Evolutionary conservation across 352 stramenopile species (phyloP), one percentile per base, ranked within the genome.

Genomic region (Globisporangium iwayamae): DNA sequence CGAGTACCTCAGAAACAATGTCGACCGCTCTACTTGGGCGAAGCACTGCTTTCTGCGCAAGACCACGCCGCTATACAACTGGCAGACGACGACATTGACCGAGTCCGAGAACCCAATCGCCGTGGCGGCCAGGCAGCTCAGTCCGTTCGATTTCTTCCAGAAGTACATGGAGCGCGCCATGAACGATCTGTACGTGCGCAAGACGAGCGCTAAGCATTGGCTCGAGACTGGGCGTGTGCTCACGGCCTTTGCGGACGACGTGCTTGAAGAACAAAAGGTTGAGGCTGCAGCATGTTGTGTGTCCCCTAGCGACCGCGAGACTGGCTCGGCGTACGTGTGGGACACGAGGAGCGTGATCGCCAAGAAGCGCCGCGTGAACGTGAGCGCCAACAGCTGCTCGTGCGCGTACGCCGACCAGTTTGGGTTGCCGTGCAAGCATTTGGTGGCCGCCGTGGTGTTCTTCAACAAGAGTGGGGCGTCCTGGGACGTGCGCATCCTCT

Each of bases 131-230:
- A 53, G 61, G 6, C 65, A 71, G 22, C 43, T 70, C 25, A 59
- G 67, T 1, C 70, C 74, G 3, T 78, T 82, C 34, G 70, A 78
- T 28, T 79, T 82, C 16, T 82, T 80, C 43, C 73, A 78, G 39
- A 51, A 60, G 4, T 83, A 79, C 47, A 79, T 83, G 70, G 73
- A 83, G 66, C 73, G 72, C 48, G 70, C 63, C 25, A 81, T 81
- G 75, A 60, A 67, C 4, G 58, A 63, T 5, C 50, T 78, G 8
- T 81, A 81, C 50, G 63, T 71, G 20, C 62, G 75, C 16, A 81
- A 81, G 51, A 48, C 69, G 10, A 48, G 65, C 8, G 69, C 43
- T 8, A 74, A 81, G 46, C 46, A 67, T 25, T 76, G 64, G 66
- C 2, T 74, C 9, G 55, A 69, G 48, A 9, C 48, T 6, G 55